A percentile compares a stretch with the other conserved stretches of the same genome.
Conservation (phyloP, 495 filamentous ascomycete genomes). For the Talaromyces adpressus region DNA sequence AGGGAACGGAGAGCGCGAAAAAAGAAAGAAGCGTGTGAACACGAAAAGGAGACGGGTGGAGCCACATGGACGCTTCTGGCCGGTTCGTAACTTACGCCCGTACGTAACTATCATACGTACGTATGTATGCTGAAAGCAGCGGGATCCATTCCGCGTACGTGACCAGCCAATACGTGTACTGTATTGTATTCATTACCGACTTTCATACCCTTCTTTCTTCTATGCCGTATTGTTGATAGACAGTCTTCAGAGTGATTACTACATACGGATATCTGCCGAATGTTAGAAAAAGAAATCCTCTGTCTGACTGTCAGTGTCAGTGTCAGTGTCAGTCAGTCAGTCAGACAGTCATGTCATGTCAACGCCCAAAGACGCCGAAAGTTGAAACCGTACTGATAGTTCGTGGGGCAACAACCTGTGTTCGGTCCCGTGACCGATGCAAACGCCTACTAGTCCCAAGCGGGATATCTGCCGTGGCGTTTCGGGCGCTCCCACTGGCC, state of each 20-base stretch:
- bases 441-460: neutral
- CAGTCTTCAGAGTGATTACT: neutral
- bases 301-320: neutral
- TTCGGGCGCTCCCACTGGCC: neutral
- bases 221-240: neutral
- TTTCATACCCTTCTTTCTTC: neutral
- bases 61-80: constrained; percentile 5
- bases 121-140: neutral
- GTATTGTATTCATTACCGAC: neutral
- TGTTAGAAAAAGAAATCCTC: neutral
- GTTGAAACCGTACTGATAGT: neutral
- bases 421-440: neutral
- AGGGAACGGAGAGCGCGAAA: constrained; percentile 3
- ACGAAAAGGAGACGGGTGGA: neutral
- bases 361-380: neutral
- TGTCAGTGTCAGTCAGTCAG: neutral
- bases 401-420: neutral
- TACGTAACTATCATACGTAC: neutral
- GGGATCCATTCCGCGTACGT: neutral
- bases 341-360: neutral
- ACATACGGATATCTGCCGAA: neutral
- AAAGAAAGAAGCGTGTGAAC: neutral
- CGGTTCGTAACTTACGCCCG: neutral
- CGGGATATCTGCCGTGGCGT: neutral
- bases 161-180: neutral